phyloP scores from a whole-genome alignment of 345 rosid species.

The Capsella bursapastoris region DNA sequence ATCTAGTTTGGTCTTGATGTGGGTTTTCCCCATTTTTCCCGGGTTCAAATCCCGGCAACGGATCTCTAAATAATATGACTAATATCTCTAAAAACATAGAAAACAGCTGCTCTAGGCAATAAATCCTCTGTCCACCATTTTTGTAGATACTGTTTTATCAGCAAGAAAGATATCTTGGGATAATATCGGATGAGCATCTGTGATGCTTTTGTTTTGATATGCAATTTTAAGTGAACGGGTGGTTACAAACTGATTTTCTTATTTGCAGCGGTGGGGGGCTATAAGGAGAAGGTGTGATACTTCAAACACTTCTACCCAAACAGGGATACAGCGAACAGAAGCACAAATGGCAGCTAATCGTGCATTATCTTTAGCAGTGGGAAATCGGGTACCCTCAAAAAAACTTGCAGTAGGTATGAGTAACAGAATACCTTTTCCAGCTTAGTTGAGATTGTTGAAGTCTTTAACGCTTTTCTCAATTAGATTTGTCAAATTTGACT shows the following conservation, averaged over 20 bases:
- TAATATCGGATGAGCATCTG: slow-evolving; percentile 33
- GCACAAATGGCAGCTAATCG: slow-evolving; percentile 76
- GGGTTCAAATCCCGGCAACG: slow-evolving; percentile 78
- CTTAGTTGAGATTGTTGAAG: slow-evolving; percentile 5
- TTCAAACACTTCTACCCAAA: slow-evolving; percentile 44
- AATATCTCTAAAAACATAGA: slow-evolving; percentile 13
- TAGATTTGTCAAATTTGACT: slow-evolving; percentile 17
- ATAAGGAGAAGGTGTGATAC: slow-evolving; percentile 57
- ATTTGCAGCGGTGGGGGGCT: slow-evolving; percentile 75
- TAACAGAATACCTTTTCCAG: slow-evolving; percentile 28
- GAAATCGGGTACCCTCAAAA: slow-evolving; percentile 54
- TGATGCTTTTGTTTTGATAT: slow-evolving; percentile 24
- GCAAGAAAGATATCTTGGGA: slow-evolving; percentile 14
- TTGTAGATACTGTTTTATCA: slow-evolving; percentile 34
- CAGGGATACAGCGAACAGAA: slow-evolving; percentile 66
- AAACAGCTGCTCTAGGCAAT: slow-evolving; percentile 8
- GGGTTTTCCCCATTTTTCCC: slow-evolving; percentile 64
- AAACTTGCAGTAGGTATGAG: slow-evolving; percentile 49
- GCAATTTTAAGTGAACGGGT: slow-evolving; percentile 33
- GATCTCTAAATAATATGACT: slow-evolving; percentile 42
- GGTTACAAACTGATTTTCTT: slow-evolving; percentile 38
- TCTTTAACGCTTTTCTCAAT: background rate
- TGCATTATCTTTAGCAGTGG: slow-evolving; percentile 81
- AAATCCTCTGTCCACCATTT: slow-evolving; percentile 21
- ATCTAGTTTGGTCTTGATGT: slow-evolving; percentile 74